phyloP scores from a whole-genome alignment of 2,329 filamentous ascomycete species.

The Cercospora berteroae region DNA sequence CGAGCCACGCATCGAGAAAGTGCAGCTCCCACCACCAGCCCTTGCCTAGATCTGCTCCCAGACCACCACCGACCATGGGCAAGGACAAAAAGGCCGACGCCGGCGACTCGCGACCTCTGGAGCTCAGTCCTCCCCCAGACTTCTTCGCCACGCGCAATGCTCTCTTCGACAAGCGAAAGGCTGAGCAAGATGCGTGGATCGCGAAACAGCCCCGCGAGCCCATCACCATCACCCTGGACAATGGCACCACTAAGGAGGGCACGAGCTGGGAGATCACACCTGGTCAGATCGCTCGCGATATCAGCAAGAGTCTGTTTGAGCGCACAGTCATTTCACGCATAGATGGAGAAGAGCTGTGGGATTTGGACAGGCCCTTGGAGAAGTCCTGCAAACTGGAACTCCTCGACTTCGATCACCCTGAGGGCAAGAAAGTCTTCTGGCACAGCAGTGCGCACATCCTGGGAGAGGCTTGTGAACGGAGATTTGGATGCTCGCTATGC shows the following conservation, averaged over 20 bases:
- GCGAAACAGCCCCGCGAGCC: conserved; percentile 67
- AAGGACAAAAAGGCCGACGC: conserved; percentile 45
- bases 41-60: neutral
- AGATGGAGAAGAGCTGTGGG: conserved; percentile 79
- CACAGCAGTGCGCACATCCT: conserved; percentile 93
- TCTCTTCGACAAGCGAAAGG: conserved; percentile 85
- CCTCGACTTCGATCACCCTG: conserved; percentile 71
- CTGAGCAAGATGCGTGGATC: conserved; percentile 75
- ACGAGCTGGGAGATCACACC: conserved; percentile 93
- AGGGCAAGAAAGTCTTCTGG: conserved; percentile 96
- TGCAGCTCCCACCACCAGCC: conserved; percentile 10
- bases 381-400: conserved; percentile 81
- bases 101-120: conserved; percentile 45
- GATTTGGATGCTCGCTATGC: conserved; percentile 87
- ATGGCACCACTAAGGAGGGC: conserved; percentile 68
- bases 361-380: conserved; percentile 86
- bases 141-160: conserved; percentile 82
- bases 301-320: conserved; percentile 81
- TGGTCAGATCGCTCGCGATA: conserved; percentile 70
- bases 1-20: conserved; percentile 4
- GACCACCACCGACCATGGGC: conserved; percentile 26
- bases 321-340: conserved; percentile 83
- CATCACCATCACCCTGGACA: conserved; percentile 70
- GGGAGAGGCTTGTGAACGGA: conserved; percentile 88
- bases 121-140: conserved; percentile 59